Evolutionary conservation across 2,329 filamentous ascomycete genomes (phyloP).

Genomic region (Orbilia javanica): DNA sequence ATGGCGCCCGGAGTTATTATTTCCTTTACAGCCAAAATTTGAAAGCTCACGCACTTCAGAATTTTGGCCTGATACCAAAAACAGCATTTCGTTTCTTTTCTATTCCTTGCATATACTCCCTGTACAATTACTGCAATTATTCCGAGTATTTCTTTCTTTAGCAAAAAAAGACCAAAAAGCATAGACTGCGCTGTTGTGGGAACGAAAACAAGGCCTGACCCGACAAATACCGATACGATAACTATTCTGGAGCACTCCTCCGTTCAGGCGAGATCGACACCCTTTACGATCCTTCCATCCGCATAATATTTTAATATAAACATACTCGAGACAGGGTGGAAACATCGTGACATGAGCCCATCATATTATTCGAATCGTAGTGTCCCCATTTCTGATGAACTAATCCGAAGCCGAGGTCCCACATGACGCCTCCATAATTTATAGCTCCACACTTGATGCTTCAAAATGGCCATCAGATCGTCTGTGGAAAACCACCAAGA

Average conservation of each 20-base stretch:
- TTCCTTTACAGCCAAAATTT: slow-evolving; percentile 54
- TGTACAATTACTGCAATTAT: slow-evolving; percentile 57
- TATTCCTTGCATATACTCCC: slow-evolving; percentile 49
- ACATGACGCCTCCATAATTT: slow-evolving; percentile 50
- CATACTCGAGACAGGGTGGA: slow-evolving; percentile 26
- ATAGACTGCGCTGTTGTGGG: slow-evolving; percentile 17
- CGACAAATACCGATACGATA: slow-evolving; percentile 57
- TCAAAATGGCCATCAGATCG: slow-evolving; percentile 4
- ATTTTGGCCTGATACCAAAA: slow-evolving; percentile 56
- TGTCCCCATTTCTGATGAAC: slow-evolving; percentile 27
- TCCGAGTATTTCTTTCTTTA: slow-evolving; percentile 35
- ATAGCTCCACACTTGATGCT: slow-evolving; percentile 28
- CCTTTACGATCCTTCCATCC: slow-evolving; percentile 53
- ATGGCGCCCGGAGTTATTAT: slow-evolving; percentile 58
- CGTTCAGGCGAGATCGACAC: slow-evolving; percentile 56
- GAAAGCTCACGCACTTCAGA: slow-evolving; percentile 45
- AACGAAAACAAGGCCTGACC: slow-evolving; percentile 53
- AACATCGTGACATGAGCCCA: slow-evolving; percentile 49
- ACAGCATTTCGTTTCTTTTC: slow-evolving; percentile 37
- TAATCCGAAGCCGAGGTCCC: slow-evolving; percentile 58
- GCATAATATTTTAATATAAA: slow-evolving; percentile 38
- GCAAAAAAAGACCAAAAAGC: slow-evolving; percentile 9
- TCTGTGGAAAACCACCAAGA: slow-evolving; percentile 24
- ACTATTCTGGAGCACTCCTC: slow-evolving; percentile 45
- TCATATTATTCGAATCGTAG: slow-evolving; percentile 34